Evolutionary conservation across 805 yeast genomes (phyloP), one percentile per base, ranked within the genome.

Genomic region (Saturnispora kantuleensis): DNA sequence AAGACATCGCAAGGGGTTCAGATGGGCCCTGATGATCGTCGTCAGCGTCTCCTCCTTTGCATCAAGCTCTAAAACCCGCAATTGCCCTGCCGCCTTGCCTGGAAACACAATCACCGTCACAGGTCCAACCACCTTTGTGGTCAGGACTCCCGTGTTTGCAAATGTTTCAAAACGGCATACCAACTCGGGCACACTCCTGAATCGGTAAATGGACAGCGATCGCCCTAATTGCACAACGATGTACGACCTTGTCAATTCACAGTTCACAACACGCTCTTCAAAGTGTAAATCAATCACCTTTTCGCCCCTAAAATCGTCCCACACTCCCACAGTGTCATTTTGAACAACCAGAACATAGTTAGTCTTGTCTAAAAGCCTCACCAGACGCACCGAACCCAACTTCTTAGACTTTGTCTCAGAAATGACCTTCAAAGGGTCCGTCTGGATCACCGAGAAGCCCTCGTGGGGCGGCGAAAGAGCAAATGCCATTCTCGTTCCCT

Each of bases 281-380:
- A 89, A 87, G 58, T 85, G 93, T 47, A 93, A 64, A 32, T 74
- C 73, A 15, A 86, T 68, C 4, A 89, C 82, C 28, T 80, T 79
- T 52, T 79, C 79, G 50, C 81, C 74, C 62, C 85, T 84, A 48
- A 85, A 62, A 59, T 90, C 97, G 63, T 90, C 97, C 96, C 96
- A 93, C 13, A 90, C 80, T 31, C 87, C 73, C 33, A 88, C 74
- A 59, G 84, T 84, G 64, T 85, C 86, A 35, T 12, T 5, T 5
- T 15, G 15, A 12, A 88, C 85, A 36, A 93, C 64, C 1, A 90
- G 96, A 43, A 90, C 70, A 58, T 88, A 89, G 64, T 90, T 90
- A 0, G 97, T 88, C 36, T 96, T 74, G 59, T 87, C 84, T 5
- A 90, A 77, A 95, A 90, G 86, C 38, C 81, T 69, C 2, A 84